phyloP scores from a whole-genome alignment of 805 yeast genomes.

The Millerago galiae region DNA sequence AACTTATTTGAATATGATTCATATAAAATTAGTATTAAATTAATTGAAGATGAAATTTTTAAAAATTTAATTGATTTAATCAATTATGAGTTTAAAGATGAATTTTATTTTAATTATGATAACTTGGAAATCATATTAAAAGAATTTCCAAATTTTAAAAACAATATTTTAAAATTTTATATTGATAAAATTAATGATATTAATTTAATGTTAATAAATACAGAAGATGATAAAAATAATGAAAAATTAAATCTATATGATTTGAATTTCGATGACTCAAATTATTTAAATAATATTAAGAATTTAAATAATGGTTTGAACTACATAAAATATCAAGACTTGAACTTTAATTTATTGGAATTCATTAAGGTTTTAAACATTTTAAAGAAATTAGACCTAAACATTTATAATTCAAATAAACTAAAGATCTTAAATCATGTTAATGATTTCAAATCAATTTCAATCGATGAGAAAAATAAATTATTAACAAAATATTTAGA shows the following conservation, averaged over 20 bases:
- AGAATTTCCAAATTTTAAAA: conserved; percentile 1
- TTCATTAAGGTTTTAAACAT: conserved; percentile 2
- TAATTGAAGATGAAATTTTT: not conserved
- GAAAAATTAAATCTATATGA: not conserved
- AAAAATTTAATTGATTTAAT: conserved; percentile 1
- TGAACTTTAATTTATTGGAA: not conserved
- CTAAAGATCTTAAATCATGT: not conserved
- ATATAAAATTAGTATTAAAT: conserved; percentile 1
- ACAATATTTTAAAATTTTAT: not conserved
- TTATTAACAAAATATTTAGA: conserved; percentile 7
- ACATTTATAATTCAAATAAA: not conserved
- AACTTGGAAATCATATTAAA: conserved; percentile 1
- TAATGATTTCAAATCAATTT: conserved; percentile 2
- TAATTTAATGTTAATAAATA: not conserved
- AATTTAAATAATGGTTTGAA: conserved; percentile 11
- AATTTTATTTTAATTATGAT: not conserved
- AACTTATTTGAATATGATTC: not conserved
- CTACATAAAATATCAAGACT: conserved; percentile 5
- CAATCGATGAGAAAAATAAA: conserved; percentile 1
- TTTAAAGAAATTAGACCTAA: conserved; percentile 1
- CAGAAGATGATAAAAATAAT: not conserved
- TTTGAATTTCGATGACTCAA: conserved; percentile 2
- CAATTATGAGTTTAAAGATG: conserved; percentile 1
- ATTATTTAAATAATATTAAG: conserved; percentile 7
- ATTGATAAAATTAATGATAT: not conserved